Conservation (phyloP, 2,329 filamentous ascomycete species). For the Colletotrichum cuscutae region DNA sequence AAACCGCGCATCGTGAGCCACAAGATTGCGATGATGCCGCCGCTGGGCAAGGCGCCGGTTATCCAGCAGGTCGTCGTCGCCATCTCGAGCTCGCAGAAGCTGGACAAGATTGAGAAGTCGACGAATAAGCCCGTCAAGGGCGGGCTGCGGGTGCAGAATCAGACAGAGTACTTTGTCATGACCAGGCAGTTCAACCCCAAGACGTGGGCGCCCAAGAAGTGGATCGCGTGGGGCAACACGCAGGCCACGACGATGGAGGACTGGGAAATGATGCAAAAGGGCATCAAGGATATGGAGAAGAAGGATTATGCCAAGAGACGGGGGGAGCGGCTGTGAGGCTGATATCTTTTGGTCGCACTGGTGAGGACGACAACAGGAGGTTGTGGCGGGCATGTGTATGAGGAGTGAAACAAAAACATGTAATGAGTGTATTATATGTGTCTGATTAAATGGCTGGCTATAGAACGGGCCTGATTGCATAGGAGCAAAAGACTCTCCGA, state of each 20-base stretch:
- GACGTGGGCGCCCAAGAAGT: slow-evolving; percentile 61
- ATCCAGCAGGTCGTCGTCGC: slow-evolving; percentile 71
- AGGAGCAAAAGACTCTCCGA: slow-evolving; percentile 21
- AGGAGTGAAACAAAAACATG: slow-evolving; percentile 33
- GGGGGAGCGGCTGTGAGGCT: slow-evolving; percentile 22
- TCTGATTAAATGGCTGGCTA: slow-evolving; percentile 25
- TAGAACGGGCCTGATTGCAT: slow-evolving; percentile 20
- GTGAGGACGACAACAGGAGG: too few relatives aligned
- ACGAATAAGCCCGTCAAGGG: slow-evolving; percentile 50
- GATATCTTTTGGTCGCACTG: too few relatives aligned
- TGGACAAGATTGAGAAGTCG: slow-evolving; percentile 52
- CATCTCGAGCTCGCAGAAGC: slow-evolving; percentile 66
- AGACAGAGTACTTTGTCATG: slow-evolving; percentile 74
- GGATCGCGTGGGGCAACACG: slow-evolving; percentile 74
- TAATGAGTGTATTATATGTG: slow-evolving; percentile 36
- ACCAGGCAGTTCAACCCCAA: slow-evolving; percentile 57
- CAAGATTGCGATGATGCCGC: slow-evolving; percentile 57
- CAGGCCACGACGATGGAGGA: slow-evolving; percentile 61
- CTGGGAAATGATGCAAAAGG: slow-evolving; percentile 48
- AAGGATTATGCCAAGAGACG: slow-evolving; percentile 14
- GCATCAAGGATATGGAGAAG: slow-evolving; percentile 44
- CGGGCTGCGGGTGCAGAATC: slow-evolving; percentile 60
- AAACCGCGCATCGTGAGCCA: slow-evolving; percentile 66
- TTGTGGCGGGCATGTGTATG: slow-evolving; percentile 20
- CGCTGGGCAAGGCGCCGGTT: slow-evolving; percentile 48